phyloP scores from a whole-genome alignment of 495 filamentous ascomycete species.

The Hyaloscypha variabilis region DNA sequence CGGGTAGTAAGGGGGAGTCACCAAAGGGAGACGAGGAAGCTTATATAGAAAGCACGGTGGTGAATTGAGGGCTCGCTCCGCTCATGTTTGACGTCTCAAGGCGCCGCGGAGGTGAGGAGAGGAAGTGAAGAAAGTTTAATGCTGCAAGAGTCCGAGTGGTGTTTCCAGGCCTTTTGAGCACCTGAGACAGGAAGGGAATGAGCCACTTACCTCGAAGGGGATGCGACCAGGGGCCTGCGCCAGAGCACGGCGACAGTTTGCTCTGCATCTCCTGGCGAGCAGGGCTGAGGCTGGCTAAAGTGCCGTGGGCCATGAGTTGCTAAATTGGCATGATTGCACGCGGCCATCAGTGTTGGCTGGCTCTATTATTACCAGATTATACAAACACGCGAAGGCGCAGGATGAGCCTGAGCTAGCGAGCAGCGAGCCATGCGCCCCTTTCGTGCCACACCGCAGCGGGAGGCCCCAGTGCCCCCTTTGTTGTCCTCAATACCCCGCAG shows the following conservation, averaged over 20 bases:
- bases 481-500: too few species aligned
- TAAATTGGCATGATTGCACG: background rate
- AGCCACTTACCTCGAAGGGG: slow-evolving; percentile 10
- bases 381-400: background rate
- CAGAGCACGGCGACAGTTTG: background rate
- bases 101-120: background rate
- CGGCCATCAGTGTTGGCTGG: background rate
- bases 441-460: too few species aligned
- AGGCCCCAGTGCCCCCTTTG: too few species aligned
- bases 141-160: slow-evolving; percentile 10
- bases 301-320: background rate
- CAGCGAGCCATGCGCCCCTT: too few species aligned
- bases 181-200: slow-evolving; percentile 3
- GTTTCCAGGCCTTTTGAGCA: slow-evolving; percentile 5
- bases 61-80: background rate
- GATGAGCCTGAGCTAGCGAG: too few species aligned
- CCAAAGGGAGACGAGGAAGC: background rate
- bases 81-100: background rate
- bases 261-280: background rate
- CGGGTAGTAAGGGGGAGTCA: background rate
- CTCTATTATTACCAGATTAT: background rate
- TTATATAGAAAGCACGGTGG: background rate
- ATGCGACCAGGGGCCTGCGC: background rate
- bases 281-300: background rate
- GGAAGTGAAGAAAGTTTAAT: slow-evolving; percentile 5